Conservation (phyloP, 2,329 filamentous ascomycete genomes). For the Phoma sp. region DNA sequence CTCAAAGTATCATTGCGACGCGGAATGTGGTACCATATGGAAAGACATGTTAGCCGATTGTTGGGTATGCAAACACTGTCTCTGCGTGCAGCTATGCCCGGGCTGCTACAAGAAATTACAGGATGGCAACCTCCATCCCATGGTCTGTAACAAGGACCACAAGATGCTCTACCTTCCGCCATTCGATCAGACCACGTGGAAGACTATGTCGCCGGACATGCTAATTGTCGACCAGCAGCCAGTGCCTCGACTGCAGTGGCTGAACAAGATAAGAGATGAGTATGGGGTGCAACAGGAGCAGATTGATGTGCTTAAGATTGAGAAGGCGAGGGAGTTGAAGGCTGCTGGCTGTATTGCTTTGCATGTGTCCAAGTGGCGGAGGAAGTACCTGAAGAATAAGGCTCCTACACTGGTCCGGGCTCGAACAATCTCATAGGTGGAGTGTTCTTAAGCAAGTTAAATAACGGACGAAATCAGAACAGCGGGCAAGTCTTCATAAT, state of each 20-base stretch:
- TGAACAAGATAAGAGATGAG: conserved; percentile 9
- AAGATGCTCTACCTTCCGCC: conserved; percentile 15
- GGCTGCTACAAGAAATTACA: conserved; percentile 16
- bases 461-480: too few species aligned
- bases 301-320: conserved; percentile 14
- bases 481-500: too few species aligned
- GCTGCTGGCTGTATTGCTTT: conserved; percentile 8
- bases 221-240: neutral
- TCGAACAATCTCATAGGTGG: neutral
- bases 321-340: conserved; percentile 15
- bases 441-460: too few species aligned
- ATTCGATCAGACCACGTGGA: neutral
- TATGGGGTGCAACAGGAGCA: conserved; percentile 19
- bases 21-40: neutral
- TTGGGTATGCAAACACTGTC: conserved; percentile 17
- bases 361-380: conserved; percentile 4
- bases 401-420: neutral
- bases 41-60: conserved; percentile 7
- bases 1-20: neutral
- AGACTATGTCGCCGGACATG: neutral
- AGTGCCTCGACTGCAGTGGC: conserved; percentile 10
- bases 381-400: neutral
- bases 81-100: conserved; percentile 16
- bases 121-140: neutral
- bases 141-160: conserved; percentile 18